Evolutionary conservation across 2,329 filamentous ascomycete genomes (phyloP).

Genomic region (Cadophora gregata): DNA sequence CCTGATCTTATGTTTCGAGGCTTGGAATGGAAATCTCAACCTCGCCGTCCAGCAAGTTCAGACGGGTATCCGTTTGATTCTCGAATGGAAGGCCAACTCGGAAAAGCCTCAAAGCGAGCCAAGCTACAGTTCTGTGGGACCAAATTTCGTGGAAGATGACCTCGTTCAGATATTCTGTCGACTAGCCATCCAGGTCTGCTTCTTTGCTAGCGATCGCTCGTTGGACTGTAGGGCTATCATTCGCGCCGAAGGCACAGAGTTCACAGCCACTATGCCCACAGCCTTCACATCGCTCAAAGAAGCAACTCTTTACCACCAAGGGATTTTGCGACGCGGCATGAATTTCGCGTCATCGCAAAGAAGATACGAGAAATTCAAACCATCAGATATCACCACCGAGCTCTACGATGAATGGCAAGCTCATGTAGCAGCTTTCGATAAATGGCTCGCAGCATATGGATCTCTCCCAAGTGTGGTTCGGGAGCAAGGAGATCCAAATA

Average conservation of each 20-base stretch:
- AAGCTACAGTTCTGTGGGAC: conserved; percentile 4
- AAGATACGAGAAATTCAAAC: not conserved
- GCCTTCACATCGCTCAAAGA: conserved; percentile 21
- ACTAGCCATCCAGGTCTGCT: conserved; percentile 27
- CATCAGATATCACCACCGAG: not conserved
- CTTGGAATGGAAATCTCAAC: conserved; percentile 51
- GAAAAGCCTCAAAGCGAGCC: not conserved
- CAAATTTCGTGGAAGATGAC: conserved; percentile 19
- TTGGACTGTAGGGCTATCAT: conserved; percentile 13
- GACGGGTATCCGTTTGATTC: conserved; percentile 35
- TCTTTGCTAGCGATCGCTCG: conserved; percentile 23
- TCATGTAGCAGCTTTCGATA: conserved; percentile 14
- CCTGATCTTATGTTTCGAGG: conserved; percentile 61
- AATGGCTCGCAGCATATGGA: conserved; percentile 8
- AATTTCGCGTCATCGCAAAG: conserved; percentile 8
- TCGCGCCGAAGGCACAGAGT: conserved; percentile 11
- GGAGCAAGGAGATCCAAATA: not conserved
- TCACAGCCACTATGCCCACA: conserved; percentile 25
- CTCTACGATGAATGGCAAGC: conserved; percentile 1
- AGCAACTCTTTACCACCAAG: conserved; percentile 23
- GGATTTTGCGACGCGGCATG: conserved; percentile 18
- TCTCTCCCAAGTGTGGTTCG: not conserved
- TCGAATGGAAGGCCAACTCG: conserved; percentile 34
- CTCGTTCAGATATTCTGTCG: conserved; percentile 28
- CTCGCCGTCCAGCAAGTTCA: conserved; percentile 32